Evolutionary conservation across 202 grass and related monocot species (phyloP), one percentile per base, ranked within the genome.

Genomic region (Setaria italica): DNA sequence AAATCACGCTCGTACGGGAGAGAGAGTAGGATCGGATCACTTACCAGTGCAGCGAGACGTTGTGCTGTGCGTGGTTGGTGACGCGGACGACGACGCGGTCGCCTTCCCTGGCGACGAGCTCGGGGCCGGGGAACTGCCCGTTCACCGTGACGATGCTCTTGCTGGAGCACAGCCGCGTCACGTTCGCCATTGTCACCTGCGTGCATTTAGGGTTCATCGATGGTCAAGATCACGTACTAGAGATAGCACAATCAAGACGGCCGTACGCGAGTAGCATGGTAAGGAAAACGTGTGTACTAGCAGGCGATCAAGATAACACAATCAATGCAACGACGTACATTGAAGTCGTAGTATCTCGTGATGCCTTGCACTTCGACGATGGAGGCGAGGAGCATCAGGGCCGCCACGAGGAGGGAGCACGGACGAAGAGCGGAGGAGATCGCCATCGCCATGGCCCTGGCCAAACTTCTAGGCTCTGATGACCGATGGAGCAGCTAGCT

Each of bases 181-280:
- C 88, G n/a, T 97, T 97, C 66, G 87, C 86, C 92, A 90, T 90
- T 87, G 87, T 83, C 78, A 97, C 89, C 94, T 97, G 87, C 76
- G 12, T 29, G 0, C 9, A 20, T 29, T 30, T 10, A 62, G 25
- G 59, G 25, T 32, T 62, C 25, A 13, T 29, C 59, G 6, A 53
- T 20, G 3, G 3, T 6, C 59, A 62, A 62, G 25, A 4, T 3
- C 8, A 25, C 57, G n/a, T 62, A 62, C 21, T 30, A 11, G 2
- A 21, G 9, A 32, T 4, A 51, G 5, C 3, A 4, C 13, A 45
- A 50, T 4, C 37, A 37, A 29, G 20, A 58, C 3, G 9, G 54
- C 54, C 54, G 54, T 56, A 56, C 54, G 19, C 20, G 55, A 58
- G 55, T 21, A 9, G 53, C 49, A 55, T 55, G 53, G 5, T 3